Evolutionary conservation across 371 early-diverging fungal species (phyloP), one percentile per base, ranked within the genome.

Genomic region (Rhizopus microsporus): DNA sequence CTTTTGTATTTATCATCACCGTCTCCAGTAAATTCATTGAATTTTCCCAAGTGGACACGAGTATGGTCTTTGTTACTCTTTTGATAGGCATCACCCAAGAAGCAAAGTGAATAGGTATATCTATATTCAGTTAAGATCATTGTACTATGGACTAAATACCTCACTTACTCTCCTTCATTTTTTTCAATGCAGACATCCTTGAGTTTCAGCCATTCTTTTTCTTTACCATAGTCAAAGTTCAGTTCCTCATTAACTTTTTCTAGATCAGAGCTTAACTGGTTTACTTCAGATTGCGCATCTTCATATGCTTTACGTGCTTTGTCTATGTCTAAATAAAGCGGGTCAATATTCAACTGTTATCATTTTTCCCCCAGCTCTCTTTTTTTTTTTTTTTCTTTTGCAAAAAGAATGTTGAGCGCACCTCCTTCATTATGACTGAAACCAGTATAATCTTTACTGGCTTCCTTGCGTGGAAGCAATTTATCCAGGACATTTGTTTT

Each of bases 91-190:
- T 69, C 75, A 13, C 87, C 92, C 67, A 90, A 78, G 42, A 93
- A 64, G 71, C 97, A 97, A 8, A 95, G 50, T 32, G 91, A 87
- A 67, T 95, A 95, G 0, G 82, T 86, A 68, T 92, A 93, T 59
- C 87, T 88, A 60, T 23, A 17, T 30, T 45, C 10, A 39, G 8
- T n/a, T 4, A 12, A 15, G 34, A 54, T 38, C 35, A 3, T 44
- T 16, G 30, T 42, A 31, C 17, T 2, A n/a, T 34, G 12, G 12
- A 33, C n/a, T 51, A 3, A 49, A 34, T 37, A 3, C 7, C 17
- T n/a, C 13, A 78, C 88, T 66, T 87, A 90, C 83, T 95, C 94
- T 54, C 88, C 84, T 8, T 84, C 77, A 56, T 88, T 80, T 33
- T 77, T 76, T 8, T 79, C 80, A 56, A 85, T 75, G 77, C 96